phyloP scores from a whole-genome alignment of 352 stramenopile genomes.

The Albugo candida region DNA sequence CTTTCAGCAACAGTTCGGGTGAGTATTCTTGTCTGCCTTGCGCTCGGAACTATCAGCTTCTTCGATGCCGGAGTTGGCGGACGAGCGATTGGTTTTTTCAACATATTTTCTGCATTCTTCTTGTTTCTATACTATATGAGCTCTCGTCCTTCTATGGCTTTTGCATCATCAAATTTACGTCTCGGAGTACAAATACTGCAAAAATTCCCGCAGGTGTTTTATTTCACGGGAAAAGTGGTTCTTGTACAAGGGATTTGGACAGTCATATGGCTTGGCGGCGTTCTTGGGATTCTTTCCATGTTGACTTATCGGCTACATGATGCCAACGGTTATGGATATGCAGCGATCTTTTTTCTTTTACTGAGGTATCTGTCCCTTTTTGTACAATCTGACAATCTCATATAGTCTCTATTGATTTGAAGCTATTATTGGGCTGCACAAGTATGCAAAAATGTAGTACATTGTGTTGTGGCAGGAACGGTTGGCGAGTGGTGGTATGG shows the following conservation, averaged over 20 bases:
- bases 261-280: constrained; percentile 50
- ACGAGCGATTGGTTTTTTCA: constrained; percentile 65
- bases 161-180: constrained; percentile 59
- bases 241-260: constrained; percentile 44
- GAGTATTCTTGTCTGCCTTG: constrained; percentile 33
- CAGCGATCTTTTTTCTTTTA: constrained; percentile 70
- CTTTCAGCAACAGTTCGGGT: constrained; percentile 49
- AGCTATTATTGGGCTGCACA: constrained; percentile 77
- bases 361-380: constrained; percentile 24
- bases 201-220: constrained; percentile 53
- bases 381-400: neutral
- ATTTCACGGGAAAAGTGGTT: constrained; percentile 40
- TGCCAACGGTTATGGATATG: constrained; percentile 38
- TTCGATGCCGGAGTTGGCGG: constrained; percentile 46
- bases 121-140: constrained; percentile 47
- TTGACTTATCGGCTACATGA: constrained; percentile 27
- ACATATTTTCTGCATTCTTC: constrained; percentile 48
- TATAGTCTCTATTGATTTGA: neutral
- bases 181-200: constrained; percentile 47
- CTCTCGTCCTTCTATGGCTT: constrained; percentile 44
- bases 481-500: constrained; percentile 79
- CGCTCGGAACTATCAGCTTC: constrained; percentile 32
- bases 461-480: constrained; percentile 56
- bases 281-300: constrained; percentile 52
- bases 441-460: constrained; percentile 70